Conservation (phyloP, 768 basidiomycete genomes). For the Cystobasidium tubakii region DNA sequence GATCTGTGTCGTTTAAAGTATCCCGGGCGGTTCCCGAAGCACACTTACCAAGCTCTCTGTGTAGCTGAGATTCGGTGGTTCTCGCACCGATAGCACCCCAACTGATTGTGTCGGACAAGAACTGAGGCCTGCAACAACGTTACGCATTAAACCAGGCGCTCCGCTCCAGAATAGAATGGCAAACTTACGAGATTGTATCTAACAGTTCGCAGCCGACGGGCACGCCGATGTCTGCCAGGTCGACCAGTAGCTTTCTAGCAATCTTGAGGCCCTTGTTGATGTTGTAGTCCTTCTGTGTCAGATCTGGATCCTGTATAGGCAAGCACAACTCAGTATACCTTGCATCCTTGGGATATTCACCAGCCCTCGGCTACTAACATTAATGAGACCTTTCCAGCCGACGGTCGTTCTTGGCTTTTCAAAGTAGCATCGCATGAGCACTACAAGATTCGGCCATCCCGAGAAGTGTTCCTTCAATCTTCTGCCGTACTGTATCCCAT, state of each 20-base stretch:
- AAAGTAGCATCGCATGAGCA: slow-evolving; percentile 96
- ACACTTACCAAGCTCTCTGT: slow-evolving; percentile 65
- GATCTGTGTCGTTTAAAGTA: no score
- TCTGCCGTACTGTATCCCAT: slow-evolving; percentile 63
- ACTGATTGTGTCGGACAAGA: slow-evolving; percentile 58
- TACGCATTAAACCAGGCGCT: no score
- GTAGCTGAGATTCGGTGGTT: slow-evolving; percentile 94
- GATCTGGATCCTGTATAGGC: slow-evolving; percentile 75
- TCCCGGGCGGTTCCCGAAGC: no score
- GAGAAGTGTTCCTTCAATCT: slow-evolving; percentile 64
- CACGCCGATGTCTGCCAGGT: slow-evolving; percentile 79
- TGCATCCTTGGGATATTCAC: not conserved
- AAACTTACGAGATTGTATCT: slow-evolving; percentile 55
- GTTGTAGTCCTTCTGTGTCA: slow-evolving; percentile 57
- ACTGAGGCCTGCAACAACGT: slow-evolving; percentile 38
- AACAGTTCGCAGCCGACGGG: slow-evolving; percentile 92
- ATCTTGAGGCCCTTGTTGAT: slow-evolving; percentile 90
- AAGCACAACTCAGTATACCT: slow-evolving; percentile 65
- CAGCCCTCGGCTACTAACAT: slow-evolving; percentile 51
- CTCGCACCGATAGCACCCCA: slow-evolving; percentile 97
- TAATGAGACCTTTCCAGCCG: slow-evolving; percentile 80
- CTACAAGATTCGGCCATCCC: slow-evolving; percentile 62
- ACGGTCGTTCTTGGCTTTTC: slow-evolving; percentile 58
- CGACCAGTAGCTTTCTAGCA: slow-evolving; percentile 80
- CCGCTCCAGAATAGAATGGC: no score